These are phyloP conservation scores for Ascochyta viciae-villosae DNA, from an alignment of 2,329 filamentous ascomycete genomes.

Conservation along the genomic window DNA sequence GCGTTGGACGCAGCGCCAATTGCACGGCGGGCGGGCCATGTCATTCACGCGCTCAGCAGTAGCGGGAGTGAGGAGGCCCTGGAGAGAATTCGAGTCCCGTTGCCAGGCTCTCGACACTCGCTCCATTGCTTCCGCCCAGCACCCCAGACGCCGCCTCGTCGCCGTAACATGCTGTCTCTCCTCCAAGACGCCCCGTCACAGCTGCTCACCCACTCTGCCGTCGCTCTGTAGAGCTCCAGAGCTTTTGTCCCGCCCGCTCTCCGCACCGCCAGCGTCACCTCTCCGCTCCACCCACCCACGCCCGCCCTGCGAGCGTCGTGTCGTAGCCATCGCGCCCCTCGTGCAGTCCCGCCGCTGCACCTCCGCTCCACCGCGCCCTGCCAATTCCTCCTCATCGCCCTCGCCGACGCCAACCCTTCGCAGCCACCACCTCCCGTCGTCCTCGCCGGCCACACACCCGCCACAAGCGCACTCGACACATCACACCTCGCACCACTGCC, in stretches of 20 bases:
- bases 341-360: slow-evolving; percentile 19
- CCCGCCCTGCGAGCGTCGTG: slow-evolving; percentile 22
- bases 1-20: slow-evolving; percentile 9
- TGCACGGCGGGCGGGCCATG: slow-evolving; percentile 25
- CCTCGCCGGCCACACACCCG: slow-evolving; percentile 18
- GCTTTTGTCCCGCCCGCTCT: slow-evolving; percentile 48
- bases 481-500: slow-evolving; percentile 7
- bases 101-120: slow-evolving; percentile 32
- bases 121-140: slow-evolving; percentile 36
- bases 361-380: slow-evolving; percentile 13
- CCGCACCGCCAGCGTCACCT: slow-evolving; percentile 41
- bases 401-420: slow-evolving; percentile 11
- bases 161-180: slow-evolving; percentile 41
- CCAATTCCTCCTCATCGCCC: slow-evolving; percentile 1
- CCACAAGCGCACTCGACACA: slow-evolving; percentile 23
- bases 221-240: slow-evolving; percentile 47
- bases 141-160: slow-evolving; percentile 21
- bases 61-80: slow-evolving; percentile 20
- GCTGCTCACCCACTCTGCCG: slow-evolving; percentile 37
- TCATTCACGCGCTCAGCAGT: slow-evolving; percentile 22
- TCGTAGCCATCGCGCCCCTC: slow-evolving; percentile 18
- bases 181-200: slow-evolving; percentile 22
- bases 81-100: slow-evolving; percentile 24
- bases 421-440: slow-evolving; percentile 21
- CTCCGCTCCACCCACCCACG: slow-evolving; percentile 30